phyloP scores from a whole-genome alignment of 805 yeast genomes.

The Nakazawaea wickerhamii region DNA sequence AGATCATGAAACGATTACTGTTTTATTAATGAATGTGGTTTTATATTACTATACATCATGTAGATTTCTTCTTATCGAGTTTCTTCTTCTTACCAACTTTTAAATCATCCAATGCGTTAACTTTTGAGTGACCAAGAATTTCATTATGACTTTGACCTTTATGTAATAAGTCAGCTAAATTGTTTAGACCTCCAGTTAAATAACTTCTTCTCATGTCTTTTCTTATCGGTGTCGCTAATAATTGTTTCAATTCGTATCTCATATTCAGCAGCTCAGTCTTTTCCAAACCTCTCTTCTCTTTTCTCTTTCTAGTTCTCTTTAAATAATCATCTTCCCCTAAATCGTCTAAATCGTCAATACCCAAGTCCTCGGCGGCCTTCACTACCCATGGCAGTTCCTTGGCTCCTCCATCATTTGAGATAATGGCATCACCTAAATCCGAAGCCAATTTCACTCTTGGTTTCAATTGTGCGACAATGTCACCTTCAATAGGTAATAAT shows the following conservation, averaged over 20 bases:
- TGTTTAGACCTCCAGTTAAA: constrained; percentile 71
- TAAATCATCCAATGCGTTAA: constrained; percentile 63
- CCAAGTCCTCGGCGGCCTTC: constrained; percentile 91
- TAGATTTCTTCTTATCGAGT: constrained; percentile 1
- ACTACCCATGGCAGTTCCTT: constrained; percentile 79
- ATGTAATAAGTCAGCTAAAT: constrained; percentile 71
- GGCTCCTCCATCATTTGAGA: constrained; percentile 44
- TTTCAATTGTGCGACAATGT: constrained; percentile 62
- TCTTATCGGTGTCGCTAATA: constrained; percentile 51
- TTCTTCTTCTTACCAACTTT: constrained; percentile 23
- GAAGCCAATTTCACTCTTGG: constrained; percentile 66
- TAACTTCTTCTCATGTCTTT: constrained; percentile 65
- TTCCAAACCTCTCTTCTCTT: constrained; percentile 45
- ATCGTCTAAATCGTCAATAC: constrained; percentile 65
- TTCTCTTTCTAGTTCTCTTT: constrained; percentile 55
- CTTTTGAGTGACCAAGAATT: constrained; percentile 65
- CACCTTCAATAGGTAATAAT: constrained; percentile 71
- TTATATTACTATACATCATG: too few relatives aligned
- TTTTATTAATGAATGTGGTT: constrained; percentile 5
- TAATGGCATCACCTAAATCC: constrained; percentile 67
- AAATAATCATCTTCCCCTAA: constrained; percentile 67
- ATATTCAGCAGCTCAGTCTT: constrained; percentile 42
- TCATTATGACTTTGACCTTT: constrained; percentile 53
- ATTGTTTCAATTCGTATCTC: constrained; percentile 46
- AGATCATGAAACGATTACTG: too few relatives aligned